phyloP scores from a whole-genome alignment of 768 basidiomycete genomes.

The Hirschioporus abietinus region DNA sequence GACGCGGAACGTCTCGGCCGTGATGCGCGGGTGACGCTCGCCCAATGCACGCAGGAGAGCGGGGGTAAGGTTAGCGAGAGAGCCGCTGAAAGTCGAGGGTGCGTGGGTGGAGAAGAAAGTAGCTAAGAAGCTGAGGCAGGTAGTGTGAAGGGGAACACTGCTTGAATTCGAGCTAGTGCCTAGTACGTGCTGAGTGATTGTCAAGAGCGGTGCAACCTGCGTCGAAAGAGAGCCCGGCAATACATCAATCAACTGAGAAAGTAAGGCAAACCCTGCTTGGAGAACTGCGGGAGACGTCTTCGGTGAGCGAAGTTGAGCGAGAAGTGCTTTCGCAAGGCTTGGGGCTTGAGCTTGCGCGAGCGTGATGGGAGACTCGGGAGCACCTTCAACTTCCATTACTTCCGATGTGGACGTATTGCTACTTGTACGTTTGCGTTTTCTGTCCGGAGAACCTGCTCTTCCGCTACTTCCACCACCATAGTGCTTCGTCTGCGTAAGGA shows the following conservation, averaged over 20 bases:
- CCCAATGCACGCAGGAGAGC: slow-evolving; percentile 67
- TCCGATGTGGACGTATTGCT: slow-evolving; percentile 23
- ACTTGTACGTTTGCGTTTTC: slow-evolving; percentile 74
- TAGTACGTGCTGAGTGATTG: slow-evolving; percentile 60
- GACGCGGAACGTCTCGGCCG: slow-evolving; percentile 81
- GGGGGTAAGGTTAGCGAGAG: slow-evolving; percentile 65
- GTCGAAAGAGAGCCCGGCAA: slow-evolving; percentile 77
- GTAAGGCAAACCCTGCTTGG: slow-evolving; percentile 80
- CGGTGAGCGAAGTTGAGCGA: slow-evolving; percentile 78
- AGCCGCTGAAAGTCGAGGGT: slow-evolving; percentile 49
- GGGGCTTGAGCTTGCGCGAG: slow-evolving; percentile 76
- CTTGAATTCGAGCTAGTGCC: slow-evolving; percentile 72
- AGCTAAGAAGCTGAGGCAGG: slow-evolving; percentile 79
- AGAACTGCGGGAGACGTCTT: slow-evolving; percentile 75
- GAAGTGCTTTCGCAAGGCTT: slow-evolving; percentile 68
- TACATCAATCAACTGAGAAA: slow-evolving; percentile 71
- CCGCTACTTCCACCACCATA: slow-evolving; percentile 55
- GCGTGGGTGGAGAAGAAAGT: slow-evolving; percentile 75
- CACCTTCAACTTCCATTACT: slow-evolving; percentile 67
- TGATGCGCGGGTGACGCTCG: slow-evolving; percentile 87
- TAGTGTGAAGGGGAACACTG: slow-evolving; percentile 52
- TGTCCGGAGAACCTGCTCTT: slow-evolving; percentile 45
- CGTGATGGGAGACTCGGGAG: slow-evolving; percentile 46
- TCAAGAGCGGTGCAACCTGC: slow-evolving; percentile 58
- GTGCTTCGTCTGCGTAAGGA: slow-evolving; percentile 80